phyloP scores from a whole-genome alignment of 257 asterid genomes.

The Plantago ovata region DNA sequence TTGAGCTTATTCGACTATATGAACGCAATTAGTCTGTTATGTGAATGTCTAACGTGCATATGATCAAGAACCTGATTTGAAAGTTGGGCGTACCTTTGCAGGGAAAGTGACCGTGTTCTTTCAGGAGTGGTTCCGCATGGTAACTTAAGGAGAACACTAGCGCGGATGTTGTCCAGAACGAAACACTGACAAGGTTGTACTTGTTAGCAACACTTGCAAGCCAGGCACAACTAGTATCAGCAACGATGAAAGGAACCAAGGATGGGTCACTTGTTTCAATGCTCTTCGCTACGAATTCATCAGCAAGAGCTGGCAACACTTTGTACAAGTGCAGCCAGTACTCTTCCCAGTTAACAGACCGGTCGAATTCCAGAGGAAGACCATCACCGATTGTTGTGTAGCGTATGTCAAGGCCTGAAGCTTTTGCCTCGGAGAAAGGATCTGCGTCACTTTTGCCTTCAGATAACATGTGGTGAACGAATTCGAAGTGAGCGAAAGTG shows the following conservation, averaged over 20 bases:
- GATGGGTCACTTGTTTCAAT: slow-evolving; percentile 11
- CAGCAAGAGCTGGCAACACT: slow-evolving; percentile 23
- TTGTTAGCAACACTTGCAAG: slow-evolving; percentile 21
- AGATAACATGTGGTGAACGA: slow-evolving; percentile 32
- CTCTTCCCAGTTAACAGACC: slow-evolving; percentile 1
- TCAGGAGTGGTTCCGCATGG: slow-evolving; percentile 15
- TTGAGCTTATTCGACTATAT: too few relatives aligned
- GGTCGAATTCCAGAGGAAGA: slow-evolving; percentile 24
- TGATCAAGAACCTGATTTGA: too few relatives aligned
- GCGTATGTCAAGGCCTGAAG: slow-evolving; percentile 29
- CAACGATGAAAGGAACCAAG: slow-evolving; percentile 19
- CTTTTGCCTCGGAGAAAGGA: slow-evolving; percentile 1
- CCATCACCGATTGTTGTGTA: slow-evolving; percentile 28
- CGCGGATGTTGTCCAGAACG: slow-evolving; percentile 18
- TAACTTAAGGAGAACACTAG: slow-evolving; percentile 22
- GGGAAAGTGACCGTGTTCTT: slow-evolving; percentile 24
- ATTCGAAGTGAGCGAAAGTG: slow-evolving; percentile 21
- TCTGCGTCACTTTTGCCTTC: not conserved
- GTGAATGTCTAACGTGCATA: too few relatives aligned
- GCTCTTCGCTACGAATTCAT: slow-evolving; percentile 20
- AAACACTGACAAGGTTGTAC: slow-evolving; percentile 24
- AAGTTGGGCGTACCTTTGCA: slow-evolving; percentile 12
- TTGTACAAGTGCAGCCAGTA: not conserved
- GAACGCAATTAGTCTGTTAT: too few relatives aligned
- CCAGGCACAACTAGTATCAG: slow-evolving; percentile 29